Evolutionary conservation across 805 yeast species (phyloP), one percentile per base, ranked within the genome.

Genomic region (Saccharomycopsis javanensis): DNA sequence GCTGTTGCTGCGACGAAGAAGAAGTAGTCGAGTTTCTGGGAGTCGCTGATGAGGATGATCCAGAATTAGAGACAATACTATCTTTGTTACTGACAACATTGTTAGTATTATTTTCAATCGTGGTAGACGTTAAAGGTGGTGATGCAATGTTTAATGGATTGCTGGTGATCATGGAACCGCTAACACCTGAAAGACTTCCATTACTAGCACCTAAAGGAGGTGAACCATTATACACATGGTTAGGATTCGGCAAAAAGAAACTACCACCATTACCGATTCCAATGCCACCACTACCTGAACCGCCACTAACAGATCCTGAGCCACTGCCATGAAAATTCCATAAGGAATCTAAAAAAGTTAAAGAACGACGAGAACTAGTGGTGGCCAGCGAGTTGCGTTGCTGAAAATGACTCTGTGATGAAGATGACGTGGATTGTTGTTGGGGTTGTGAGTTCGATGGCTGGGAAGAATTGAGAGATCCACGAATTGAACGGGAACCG

Each of bases 271-370:
- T 31, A 11, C 25, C 38, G 13, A 31, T 27, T 18, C 46, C 35
- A 20, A 13, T 33, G 5, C 18, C 27, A 34, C 13, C 25, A n/a
- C 31, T 27, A 20, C 23, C 48, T 20, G 48, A 20, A 20, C 48
- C 48, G 18, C 48, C 48, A 13, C 48, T 42, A 4, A n/a, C 48
- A 20, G 48, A 42, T 8, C 48, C 48, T 20, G 48, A 28, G 11
- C 31, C 25, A 30, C 60, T 54, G 11, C 55, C 54, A 25, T 57
- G 52, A 16, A 51, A 46, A 48, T 53, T 56, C 53, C 37, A 33
- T 10, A 57, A 51, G 13, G 50, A 25, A n/a, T 59, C 60, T 16
- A 54, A 48, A 27, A 54, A 57, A 15, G 60, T 51, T n/a, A 60
- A 37, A 3, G 60, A 54, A 20, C 60, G 42, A 20, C 60, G 34